Evolutionary conservation across 352 stramenopile species (phyloP), one percentile per base, ranked within the genome.

Genomic region (Phytophthora litchii): DNA sequence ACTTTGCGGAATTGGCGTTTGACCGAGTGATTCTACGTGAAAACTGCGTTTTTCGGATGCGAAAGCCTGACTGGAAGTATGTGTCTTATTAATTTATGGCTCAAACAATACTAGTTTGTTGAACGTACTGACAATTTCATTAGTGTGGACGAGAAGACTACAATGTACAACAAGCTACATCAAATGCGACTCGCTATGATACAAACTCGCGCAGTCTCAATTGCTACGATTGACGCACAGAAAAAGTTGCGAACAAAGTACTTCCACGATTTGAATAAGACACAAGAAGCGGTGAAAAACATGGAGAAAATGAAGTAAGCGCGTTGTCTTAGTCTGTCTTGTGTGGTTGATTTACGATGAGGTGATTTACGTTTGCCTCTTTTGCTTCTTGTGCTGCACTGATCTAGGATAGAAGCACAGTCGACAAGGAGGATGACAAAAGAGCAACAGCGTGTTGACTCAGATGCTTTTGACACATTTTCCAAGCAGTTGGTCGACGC

Each of bases 401-500:
- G 14, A 17, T 20, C 0, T 27, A 70, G 61, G 17, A 60, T 17
- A 4, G 38, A 56, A 32, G 16, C 42, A 31, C 14, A 29, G 4
- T 27, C 7, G 10, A 42, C 10, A 31, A 68, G 35, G 34, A 73
- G 35, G 11, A 37, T 43, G 31, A 64, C 48, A 9, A 69, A 62
- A 9, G 62, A 79, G 11, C 60, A 68, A 10, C 60, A 66, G 3
- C 52, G 80, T 38, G 64, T 91, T 3, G 77, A 88, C 54, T 91
- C 81, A 34, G 79, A 89, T 49, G 64, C 66, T 6, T 89, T 91
- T 32, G 81, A 91, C 42, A 77, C 78, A 0, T 84, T 79, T 40
- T 88, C 79, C 0, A 88, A 84, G 54, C 81, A 89, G 56, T 74
- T 89, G 21, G 67, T 91, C 21, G 66, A 72, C 0, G 68, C 59